These are phyloP conservation scores for Aurantiochytrium sp. DNA, from an alignment of 108 stramenopile genomes.

Conservation along the genomic window DNA sequence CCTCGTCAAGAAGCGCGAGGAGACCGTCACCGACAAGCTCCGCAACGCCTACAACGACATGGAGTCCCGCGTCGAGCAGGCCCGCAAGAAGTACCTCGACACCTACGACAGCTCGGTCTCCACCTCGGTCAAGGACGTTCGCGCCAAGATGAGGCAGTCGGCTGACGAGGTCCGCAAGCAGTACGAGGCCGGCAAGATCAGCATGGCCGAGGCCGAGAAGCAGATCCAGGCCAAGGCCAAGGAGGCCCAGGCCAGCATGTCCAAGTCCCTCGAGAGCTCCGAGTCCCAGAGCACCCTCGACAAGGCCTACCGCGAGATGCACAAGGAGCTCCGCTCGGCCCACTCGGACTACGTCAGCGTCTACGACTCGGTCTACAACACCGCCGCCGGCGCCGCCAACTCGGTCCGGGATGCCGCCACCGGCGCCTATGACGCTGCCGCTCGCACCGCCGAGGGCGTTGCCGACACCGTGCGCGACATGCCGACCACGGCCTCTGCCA, in stretches of 20 bases:
- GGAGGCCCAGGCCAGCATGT: neutral
- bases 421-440: neutral
- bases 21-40: neutral
- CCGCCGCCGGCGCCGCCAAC: neutral
- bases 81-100: neutral
- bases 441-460: neutral
- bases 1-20: neutral
- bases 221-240: neutral
- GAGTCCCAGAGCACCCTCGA: neutral
- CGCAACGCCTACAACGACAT: neutral
- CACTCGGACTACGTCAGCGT: neutral
- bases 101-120: neutral
- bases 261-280: neutral
- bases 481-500: neutral
- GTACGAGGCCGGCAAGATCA: neutral
- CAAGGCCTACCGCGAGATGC: slow-evolving; percentile 15
- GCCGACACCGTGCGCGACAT: neutral
- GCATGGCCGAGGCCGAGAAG: neutral
- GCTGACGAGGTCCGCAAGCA: neutral
- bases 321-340: neutral
- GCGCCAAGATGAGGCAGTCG: neutral
- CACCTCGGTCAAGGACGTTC: neutral
- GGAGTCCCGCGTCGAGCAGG: neutral
- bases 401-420: neutral
- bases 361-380: neutral